Conservation (phyloP, 2,329 filamentous ascomycete genomes). For the Cordyceps cicadae region DNA sequence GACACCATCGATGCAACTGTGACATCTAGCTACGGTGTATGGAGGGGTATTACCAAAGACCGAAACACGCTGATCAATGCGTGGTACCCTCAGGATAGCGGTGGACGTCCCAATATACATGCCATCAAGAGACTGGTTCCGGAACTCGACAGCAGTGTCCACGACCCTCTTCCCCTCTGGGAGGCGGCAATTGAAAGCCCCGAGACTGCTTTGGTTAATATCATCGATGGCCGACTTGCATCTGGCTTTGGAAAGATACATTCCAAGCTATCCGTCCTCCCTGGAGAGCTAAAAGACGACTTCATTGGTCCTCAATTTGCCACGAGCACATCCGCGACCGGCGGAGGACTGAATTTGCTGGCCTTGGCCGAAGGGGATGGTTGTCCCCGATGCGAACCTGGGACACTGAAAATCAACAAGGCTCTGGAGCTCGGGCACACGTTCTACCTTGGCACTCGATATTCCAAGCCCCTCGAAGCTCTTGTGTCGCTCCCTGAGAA, state of each 20-base stretch:
- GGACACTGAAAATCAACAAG: slow-evolving; percentile 55
- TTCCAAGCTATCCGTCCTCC: slow-evolving; percentile 19
- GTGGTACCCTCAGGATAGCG: slow-evolving; percentile 46
- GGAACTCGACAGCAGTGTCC: slow-evolving; percentile 63
- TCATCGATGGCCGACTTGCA: slow-evolving; percentile 26
- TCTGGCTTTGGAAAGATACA: slow-evolving; percentile 19
- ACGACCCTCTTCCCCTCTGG: slow-evolving; percentile 50
- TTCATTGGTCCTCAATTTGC: slow-evolving; percentile 2
- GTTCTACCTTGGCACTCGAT: slow-evolving; percentile 85
- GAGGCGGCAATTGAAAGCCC: neutral
- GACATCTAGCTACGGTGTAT: slow-evolving; percentile 30
- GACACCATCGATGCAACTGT: neutral
- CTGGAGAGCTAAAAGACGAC: slow-evolving; percentile 11
- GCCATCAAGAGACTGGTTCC: slow-evolving; percentile 59
- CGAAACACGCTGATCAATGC: slow-evolving; percentile 59
- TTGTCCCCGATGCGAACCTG: slow-evolving; percentile 62
- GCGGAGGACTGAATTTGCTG: slow-evolving; percentile 49
- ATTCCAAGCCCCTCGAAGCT: slow-evolving; percentile 67
- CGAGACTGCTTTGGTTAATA: slow-evolving; percentile 22
- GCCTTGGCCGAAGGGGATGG: slow-evolving; percentile 57
- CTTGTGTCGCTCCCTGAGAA: slow-evolving; percentile 37
- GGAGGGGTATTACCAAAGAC: slow-evolving; percentile 61
- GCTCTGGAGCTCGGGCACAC: slow-evolving; percentile 92
- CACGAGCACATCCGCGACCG: slow-evolving; percentile 20
- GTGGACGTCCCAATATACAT: slow-evolving; percentile 36